Conservation (phyloP, 208 protist genomes). For the Acanthamoeba royreba region DNA sequence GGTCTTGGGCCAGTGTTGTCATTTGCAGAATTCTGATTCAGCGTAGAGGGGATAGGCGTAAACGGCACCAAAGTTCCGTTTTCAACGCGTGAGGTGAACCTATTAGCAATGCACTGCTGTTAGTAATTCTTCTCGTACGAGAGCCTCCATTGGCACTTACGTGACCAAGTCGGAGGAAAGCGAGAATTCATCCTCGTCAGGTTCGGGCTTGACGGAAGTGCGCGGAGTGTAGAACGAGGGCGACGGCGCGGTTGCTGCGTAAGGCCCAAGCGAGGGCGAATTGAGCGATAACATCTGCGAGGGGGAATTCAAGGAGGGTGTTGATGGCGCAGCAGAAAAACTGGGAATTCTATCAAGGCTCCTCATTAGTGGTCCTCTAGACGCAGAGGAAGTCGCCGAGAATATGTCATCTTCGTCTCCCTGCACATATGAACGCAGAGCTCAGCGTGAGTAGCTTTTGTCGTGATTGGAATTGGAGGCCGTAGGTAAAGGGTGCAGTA, state of each 20-base stretch:
- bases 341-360: not conserved
- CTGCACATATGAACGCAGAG: not conserved
- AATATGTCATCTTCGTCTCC: not conserved
- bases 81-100: not conserved
- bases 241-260: not conserved
- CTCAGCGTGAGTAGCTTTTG: no score
- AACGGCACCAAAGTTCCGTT: conserved; percentile 9
- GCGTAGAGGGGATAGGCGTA: not conserved
- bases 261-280: not conserved
- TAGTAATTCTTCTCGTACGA: no score
- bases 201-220: conserved; percentile 12
- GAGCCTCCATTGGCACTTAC: not conserved
- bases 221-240: not conserved
- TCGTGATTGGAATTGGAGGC: no score
- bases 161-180: not conserved
- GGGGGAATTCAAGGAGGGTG: not conserved
- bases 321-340: not conserved
- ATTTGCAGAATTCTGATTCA: not conserved
- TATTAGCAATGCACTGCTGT: no score
- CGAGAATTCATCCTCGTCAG: not conserved
- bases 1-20: conserved; percentile 12
- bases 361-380: not conserved
- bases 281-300: not conserved
- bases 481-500: no score
- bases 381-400: not conserved